Percentiles rank a stretch among this genome's conserved stretches.
These are phyloP conservation scores for Sphagnum fallax DNA, from an alignment of 228 moss, liverwort and hornwort genomes.

Conservation along the genomic window DNA sequence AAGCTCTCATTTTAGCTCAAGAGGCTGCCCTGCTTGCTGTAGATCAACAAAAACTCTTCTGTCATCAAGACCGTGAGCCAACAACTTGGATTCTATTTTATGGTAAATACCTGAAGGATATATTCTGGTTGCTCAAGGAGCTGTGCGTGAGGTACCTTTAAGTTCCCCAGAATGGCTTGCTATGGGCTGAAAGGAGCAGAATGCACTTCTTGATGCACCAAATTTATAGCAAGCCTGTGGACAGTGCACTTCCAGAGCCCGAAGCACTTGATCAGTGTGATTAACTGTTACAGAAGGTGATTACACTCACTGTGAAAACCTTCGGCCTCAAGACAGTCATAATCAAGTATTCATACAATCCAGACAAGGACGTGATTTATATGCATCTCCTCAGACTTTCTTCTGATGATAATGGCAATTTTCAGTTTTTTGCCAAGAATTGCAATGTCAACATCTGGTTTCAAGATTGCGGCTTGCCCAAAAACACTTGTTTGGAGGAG, in stretches of 20 bases:
- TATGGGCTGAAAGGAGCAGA: conserved; percentile 8
- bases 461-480: background rate
- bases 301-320: background rate
- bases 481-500: background rate
- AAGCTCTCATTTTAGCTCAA: background rate
- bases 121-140: conserved; percentile 1
- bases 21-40: conserved; percentile 1
- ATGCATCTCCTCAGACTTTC: conserved; percentile 1
- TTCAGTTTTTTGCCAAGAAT: too few relatives aligned
- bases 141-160: background rate
- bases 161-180: conserved; percentile 1
- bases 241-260: conserved; percentile 3
- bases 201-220: conserved; percentile 2
- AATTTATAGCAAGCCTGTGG: conserved; percentile 4
- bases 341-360: conserved; percentile 4
- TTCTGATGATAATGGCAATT: background rate
- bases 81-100: conserved; percentile 8
- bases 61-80: conserved; percentile 3
- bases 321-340: conserved; percentile 7
- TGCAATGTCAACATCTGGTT: too few relatives aligned
- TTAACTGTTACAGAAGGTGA: background rate
- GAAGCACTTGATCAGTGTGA: conserved; percentile 3
- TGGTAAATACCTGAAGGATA: background rate
- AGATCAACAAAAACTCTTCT: conserved; percentile 4
- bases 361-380: background rate